A percentile compares a stretch with the other conserved stretches of the same genome.
Evolutionary conservation across 2,329 filamentous ascomycete species (phyloP).

Genomic region (Ustilaginoidea virens): DNA sequence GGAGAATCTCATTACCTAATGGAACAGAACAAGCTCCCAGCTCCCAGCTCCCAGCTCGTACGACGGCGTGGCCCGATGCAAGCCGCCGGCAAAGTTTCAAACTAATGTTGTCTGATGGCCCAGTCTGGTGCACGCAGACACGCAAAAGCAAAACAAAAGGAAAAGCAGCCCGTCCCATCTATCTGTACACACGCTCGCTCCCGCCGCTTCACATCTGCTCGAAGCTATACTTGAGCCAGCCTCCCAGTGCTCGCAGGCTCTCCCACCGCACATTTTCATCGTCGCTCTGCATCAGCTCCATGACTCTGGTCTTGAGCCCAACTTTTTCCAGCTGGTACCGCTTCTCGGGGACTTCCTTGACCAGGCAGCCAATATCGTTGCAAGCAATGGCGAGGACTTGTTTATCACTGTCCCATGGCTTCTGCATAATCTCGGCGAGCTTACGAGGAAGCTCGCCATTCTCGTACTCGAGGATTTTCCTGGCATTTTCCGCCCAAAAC

Average conservation of each 20-base stretch:
- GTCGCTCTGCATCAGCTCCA: conserved; percentile 83
- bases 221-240: conserved; percentile 50
- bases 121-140: too few relatives aligned
- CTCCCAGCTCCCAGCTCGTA: too few relatives aligned
- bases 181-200: neutral
- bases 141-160: too few relatives aligned
- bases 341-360: conserved; percentile 80
- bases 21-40: too few relatives aligned
- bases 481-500: conserved; percentile 87
- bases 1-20: too few relatives aligned
- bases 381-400: conserved; percentile 85
- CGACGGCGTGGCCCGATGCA: too few relatives aligned
- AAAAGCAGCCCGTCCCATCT: too few relatives aligned
- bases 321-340: conserved; percentile 65
- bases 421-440: conserved; percentile 67
- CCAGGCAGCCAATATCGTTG: conserved; percentile 78
- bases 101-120: too few relatives aligned
- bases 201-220: conserved; percentile 20
- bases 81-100: too few relatives aligned
- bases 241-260: conserved; percentile 65
- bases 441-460: conserved; percentile 65
- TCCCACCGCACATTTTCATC: conserved; percentile 89
- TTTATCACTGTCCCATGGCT: conserved; percentile 64
- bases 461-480: conserved; percentile 70
- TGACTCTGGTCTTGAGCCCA: conserved; percentile 72